Base-by-base conservation (phyloP, 2,329 filamentous ascomycete species). In the Sclerotinia trifoliorum region DNA sequence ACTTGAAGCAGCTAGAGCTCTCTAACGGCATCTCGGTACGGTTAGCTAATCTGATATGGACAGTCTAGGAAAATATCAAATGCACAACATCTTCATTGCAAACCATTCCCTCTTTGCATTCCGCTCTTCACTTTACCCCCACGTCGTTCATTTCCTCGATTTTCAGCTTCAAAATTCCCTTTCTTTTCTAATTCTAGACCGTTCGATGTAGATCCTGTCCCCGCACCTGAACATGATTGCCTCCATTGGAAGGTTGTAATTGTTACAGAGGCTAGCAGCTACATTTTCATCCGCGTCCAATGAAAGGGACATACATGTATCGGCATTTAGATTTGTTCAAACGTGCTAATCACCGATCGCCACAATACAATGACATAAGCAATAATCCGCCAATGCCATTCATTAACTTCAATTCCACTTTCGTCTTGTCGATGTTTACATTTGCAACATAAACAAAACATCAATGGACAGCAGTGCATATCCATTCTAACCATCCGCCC, bases 41-140 rank as follows among this genome's bases (percentile, higher is more conserved):
- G n/a, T 5, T 51, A 46, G 60, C 60, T 51, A 51, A 48, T 51
- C 29, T 39, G 13, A 24, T n/a, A 24, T 62, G 44, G 58, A 35
- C 13, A 24, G 13, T 35, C 21, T 24, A 49, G 56, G 21, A 35
- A 32, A n/a, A 35, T 39, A 19, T 32, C 32, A n/a, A 35, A 39
- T 26, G 60, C 60, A 51, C 60, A 32, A 39, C n/a, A 51, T 49
- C 58, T 61, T 49, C 60, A 42, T 26, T 63, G 24, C 5, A 32
- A 35, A 21, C 44, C 11, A 49, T 13, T 19, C 10, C 26, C 29
- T 15, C 24, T 63, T n/a, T 39, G n/a, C 32, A 63, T 39, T 19
- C 46, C 24, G 6, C 32, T 63, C 48, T 32, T 15, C 32, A 51
- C n/a, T 24, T 51, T 39, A n/a, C 26, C 29, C 46, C 60, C 46